Percentiles rank a stretch among this genome's conserved stretches.
phyloP scores from a whole-genome alignment of 2,329 filamentous ascomycete species.

The Monilinia laxa region DNA sequence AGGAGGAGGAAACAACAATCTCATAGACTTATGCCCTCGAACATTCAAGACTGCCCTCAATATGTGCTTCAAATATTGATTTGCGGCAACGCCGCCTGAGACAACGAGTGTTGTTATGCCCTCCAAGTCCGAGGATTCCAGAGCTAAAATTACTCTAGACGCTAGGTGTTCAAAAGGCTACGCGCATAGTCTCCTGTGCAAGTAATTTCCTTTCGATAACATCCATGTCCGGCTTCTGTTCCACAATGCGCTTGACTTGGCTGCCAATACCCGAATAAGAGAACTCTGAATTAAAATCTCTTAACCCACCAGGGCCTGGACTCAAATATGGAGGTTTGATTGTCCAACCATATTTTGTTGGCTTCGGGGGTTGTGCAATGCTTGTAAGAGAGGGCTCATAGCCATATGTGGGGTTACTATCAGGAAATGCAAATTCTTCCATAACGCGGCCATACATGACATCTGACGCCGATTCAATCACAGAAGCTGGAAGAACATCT shows the following conservation, averaged over 20 bases:
- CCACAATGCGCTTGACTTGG: conserved; percentile 58
- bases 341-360: conserved; percentile 60
- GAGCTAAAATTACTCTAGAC: conserved; percentile 68
- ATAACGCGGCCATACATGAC: conserved; percentile 81
- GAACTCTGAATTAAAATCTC: conserved; percentile 48
- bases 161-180: conserved; percentile 89
- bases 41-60: conserved; percentile 56
- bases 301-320: conserved; percentile 46
- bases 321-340: conserved; percentile 65
- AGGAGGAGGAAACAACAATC: conserved; percentile 71
- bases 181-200: conserved; percentile 71
- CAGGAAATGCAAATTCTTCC: conserved; percentile 74
- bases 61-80: conserved; percentile 73
- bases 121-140: conserved; percentile 44
- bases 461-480: conserved; percentile 55
- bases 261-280: conserved; percentile 74
- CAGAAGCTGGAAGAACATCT: conserved; percentile 63
- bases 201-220: conserved; percentile 65
- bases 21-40: conserved; percentile 62
- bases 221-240: conserved; percentile 47
- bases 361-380: conserved; percentile 53
- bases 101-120: conserved; percentile 67
- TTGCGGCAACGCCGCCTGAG: conserved; percentile 87
- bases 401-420: conserved; percentile 42
- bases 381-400: conserved; percentile 52